Percentiles rank a stretch among this genome's conserved stretches.
Conservation (phyloP, 441 rosid species). For the Adansonia gregorii region DNA sequence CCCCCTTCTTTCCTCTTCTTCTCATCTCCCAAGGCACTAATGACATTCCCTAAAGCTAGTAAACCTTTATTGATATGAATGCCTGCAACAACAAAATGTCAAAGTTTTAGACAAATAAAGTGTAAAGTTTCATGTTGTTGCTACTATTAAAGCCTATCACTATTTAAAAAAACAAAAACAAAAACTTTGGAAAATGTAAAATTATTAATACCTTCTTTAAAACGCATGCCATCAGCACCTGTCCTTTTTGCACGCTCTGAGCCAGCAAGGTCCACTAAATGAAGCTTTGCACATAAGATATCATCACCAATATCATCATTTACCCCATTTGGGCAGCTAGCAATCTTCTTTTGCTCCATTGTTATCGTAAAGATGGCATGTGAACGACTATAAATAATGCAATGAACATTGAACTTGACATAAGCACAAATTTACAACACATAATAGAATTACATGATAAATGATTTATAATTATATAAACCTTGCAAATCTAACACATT, state of each 20-base stretch:
- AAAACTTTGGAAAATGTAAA: not conserved
- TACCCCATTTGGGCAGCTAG: slow-evolving; percentile 37
- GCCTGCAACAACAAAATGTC: slow-evolving; percentile 49
- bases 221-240: slow-evolving; percentile 93
- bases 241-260: slow-evolving; percentile 97
- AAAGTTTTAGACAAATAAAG: slow-evolving; percentile 6
- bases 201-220: slow-evolving; percentile 77
- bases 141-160: not conserved
- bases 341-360: slow-evolving; percentile 85
- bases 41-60: slow-evolving; percentile 92
- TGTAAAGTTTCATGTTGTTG: not conserved
- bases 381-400: slow-evolving; percentile 65
- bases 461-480: not conserved
- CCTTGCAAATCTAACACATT: too few species aligned
- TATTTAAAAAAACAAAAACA: not conserved
- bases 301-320: slow-evolving; percentile 69
- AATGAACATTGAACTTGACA: slow-evolving; percentile 1
- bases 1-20: slow-evolving; percentile 96
- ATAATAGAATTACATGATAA: not conserved
- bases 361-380: slow-evolving; percentile 96
- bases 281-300: slow-evolving; percentile 89
- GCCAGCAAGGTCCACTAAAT: slow-evolving; percentile 94
- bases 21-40: slow-evolving; percentile 96
- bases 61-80: slow-evolving; percentile 94
- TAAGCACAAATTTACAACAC: not conserved